Base-by-base conservation (phyloP, 495 filamentous ascomycete genomes). In the Hypoxylon trugodes region DNA sequence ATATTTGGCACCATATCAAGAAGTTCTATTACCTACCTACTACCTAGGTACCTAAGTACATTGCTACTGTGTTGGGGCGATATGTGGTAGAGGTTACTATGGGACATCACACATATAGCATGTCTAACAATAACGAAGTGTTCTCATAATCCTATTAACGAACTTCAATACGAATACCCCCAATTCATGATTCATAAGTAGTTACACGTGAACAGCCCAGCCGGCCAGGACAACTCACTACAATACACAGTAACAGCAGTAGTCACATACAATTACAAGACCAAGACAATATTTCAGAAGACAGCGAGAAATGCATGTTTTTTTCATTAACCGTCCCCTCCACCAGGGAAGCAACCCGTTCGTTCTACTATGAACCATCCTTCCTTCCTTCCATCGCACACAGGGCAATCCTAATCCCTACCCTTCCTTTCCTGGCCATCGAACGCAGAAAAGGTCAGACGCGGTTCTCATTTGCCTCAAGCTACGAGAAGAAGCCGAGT, bases 241-340 rank as follows among this genome's bases (percentile, higher is more conserved):
- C 10, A 45, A 28, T 2, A 10, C 24, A 22, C 18, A 15, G 22
- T 9, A n/a, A 24, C 33, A 51, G 28, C 36, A 26, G 55, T 28
- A 65, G 26, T 59, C 61, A 65, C 54, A 37, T n/a, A n/a, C n/a
- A n/a, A n/a, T 2, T 4, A 16, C 7, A 24, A 28, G 13, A 9
- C 0, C 2, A 50, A 62, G 41, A 9, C 43, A 16, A 10, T 56
- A 42, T 61, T 24, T 43, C 57, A 32, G 33, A 67, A 67, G 45
- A 43, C 47, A 48, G 45, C 46, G 33, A 22, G 16, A 54, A 49
- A 67, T 47, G 47, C 58, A 54, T 46, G 52, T 42, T 36, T 67
- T 66, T 58, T 62, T 51, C 58, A 67, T 67, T 67, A 59, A 54
- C 58, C 58, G 55, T 48, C 42, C 47, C 48, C 58, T 62, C 58